Conservation (phyloP, 2,329 filamentous ascomycete genomes). For the Bipolaris sorokiniana region DNA sequence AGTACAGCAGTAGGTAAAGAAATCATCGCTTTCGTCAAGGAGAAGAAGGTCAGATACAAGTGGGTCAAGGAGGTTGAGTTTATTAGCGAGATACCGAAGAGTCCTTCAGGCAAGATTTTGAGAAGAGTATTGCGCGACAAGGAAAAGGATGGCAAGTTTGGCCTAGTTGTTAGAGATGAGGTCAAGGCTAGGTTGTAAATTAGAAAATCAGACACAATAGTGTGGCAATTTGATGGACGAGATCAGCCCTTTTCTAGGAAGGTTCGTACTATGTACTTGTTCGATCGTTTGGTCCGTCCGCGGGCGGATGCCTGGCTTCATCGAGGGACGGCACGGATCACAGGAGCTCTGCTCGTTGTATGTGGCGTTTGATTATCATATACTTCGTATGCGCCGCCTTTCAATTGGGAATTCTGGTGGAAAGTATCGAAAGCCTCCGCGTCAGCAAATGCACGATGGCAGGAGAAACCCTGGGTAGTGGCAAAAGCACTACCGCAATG, state of each 20-base stretch:
- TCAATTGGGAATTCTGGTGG: neutral
- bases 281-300: no score
- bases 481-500: neutral
- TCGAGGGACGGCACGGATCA: neutral
- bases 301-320: no score
- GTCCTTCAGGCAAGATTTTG: conserved; percentile 56
- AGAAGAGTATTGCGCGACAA: conserved; percentile 53
- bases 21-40: conserved; percentile 52
- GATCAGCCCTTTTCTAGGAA: no score
- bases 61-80: conserved; percentile 56
- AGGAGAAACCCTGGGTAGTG: neutral
- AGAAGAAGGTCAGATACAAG: conserved; percentile 57
- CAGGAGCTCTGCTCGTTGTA: neutral
- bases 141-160: conserved; percentile 46
- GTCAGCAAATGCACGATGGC: neutral
- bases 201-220: no score
- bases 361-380: no score
- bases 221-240: no score
- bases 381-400: neutral
- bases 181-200: conserved; percentile 49
- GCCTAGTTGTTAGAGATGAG: conserved; percentile 25
- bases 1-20: conserved; percentile 47
- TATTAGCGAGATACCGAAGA: conserved; percentile 56
- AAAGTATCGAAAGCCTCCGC: neutral
- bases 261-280: no score